A percentile compares a stretch with the other conserved stretches of the same genome.
These are phyloP conservation scores for Syzygium syzygioides DNA, from an alignment of 441 rosid genomes.

Conservation along the genomic window DNA sequence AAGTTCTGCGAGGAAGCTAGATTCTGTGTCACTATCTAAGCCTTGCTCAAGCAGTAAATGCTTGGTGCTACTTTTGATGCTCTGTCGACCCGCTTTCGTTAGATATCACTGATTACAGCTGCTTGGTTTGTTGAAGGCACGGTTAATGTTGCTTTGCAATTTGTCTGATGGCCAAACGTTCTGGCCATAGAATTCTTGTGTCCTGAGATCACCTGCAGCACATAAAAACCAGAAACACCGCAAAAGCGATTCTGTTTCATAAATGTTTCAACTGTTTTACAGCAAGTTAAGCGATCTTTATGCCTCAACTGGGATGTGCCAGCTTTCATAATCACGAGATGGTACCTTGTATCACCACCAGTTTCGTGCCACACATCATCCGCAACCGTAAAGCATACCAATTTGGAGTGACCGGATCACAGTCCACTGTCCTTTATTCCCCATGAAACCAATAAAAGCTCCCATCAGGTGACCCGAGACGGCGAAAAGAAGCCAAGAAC, in stretches of 20 bases:
- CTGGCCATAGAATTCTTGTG: background rate
- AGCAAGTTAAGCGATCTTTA: background rate
- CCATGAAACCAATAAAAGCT: background rate
- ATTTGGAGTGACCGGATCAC: background rate
- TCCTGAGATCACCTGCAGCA: background rate
- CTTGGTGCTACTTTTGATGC: background rate
- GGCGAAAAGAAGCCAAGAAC: background rate
- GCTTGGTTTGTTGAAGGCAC: background rate
- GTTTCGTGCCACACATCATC: background rate
- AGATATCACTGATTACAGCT: background rate
- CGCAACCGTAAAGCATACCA: background rate
- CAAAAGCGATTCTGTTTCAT: background rate
- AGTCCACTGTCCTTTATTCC: background rate
- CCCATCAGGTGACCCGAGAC: background rate
- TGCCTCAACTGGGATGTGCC: background rate
- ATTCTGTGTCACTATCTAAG: background rate
- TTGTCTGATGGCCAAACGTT: background rate
- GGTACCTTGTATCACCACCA: background rate
- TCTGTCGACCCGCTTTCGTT: background rate
- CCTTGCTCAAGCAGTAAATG: background rate
- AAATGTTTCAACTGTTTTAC: background rate
- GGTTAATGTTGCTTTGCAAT: background rate
- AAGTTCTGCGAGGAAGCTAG: background rate
- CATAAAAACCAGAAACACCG: background rate
- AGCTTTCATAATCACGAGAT: conserved; percentile 6